phyloP scores from a whole-genome alignment of 78 protist genomes.

The Polysphondylium violaceum region DNA sequence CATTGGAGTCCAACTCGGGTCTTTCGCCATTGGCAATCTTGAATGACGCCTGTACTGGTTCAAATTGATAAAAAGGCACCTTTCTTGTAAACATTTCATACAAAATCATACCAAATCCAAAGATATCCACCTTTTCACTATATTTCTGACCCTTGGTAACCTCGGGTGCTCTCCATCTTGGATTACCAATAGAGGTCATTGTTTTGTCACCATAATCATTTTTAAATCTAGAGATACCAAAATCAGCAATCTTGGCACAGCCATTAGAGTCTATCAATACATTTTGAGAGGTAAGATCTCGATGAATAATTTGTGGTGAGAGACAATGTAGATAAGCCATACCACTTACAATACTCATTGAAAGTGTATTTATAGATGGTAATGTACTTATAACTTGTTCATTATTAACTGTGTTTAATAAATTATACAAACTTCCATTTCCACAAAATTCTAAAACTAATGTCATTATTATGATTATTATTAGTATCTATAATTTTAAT shows the following conservation, averaged over 20 bases:
- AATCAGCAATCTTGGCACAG: conserved; percentile 79
- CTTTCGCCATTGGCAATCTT: conserved; percentile 59
- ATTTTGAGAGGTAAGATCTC: conserved; percentile 73
- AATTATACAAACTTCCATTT: conserved; percentile 74
- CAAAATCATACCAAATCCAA: conserved; percentile 82
- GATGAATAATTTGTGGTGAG: conserved; percentile 78
- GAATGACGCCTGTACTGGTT: conserved; percentile 61
- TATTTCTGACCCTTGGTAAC: conserved; percentile 69
- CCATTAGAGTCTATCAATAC: conserved; percentile 24
- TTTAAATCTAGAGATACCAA: conserved; percentile 71
- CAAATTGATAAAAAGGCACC: conserved; percentile 73
- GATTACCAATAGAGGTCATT: conserved; percentile 78
- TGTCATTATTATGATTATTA: neutral
- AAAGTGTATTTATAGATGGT: conserved; percentile 57
- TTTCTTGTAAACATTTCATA: conserved; percentile 65
- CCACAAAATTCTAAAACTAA: conserved; percentile 63
- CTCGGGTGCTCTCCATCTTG: conserved; percentile 84
- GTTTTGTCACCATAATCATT: conserved; percentile 78
- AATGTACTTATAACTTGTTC: conserved; percentile 16
- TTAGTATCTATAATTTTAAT: neutral
- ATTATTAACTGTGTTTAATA: conserved; percentile 38
- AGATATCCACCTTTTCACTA: conserved; percentile 69
- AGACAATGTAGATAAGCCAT: conserved; percentile 72
- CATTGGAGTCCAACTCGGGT: conserved; percentile 12
- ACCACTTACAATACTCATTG: conserved; percentile 64